Conservation (phyloP, 257 asterid species). For the Nicotiana noctiflora region DNA sequence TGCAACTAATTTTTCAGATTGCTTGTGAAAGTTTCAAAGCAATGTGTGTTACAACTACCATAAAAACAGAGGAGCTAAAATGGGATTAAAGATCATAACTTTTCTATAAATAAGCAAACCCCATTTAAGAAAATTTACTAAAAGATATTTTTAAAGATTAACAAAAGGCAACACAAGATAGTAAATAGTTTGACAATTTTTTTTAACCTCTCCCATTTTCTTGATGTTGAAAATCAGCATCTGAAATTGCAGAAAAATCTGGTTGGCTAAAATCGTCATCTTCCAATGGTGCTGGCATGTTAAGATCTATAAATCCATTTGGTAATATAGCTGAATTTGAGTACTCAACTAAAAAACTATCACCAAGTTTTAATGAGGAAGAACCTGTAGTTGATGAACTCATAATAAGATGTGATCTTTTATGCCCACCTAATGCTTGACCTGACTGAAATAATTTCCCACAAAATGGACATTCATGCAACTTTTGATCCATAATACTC, state of each 20-base stretch:
- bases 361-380: not conserved
- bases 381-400: slow-evolving; percentile 13
- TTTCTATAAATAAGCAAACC: not conserved
- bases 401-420: slow-evolving; percentile 37
- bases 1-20: slow-evolving; percentile 10
- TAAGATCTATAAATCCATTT: slow-evolving; percentile 30
- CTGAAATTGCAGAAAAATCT: slow-evolving; percentile 18
- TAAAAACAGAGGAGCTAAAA: slow-evolving; percentile 3
- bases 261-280: slow-evolving; percentile 18
- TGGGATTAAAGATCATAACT: not conserved
- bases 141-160: not conserved
- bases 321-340: slow-evolving; percentile 13
- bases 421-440: slow-evolving; percentile 71
- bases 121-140: not conserved
- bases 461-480: slow-evolving; percentile 48
- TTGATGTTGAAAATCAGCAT: slow-evolving; percentile 4
- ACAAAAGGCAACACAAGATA: not conserved
- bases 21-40: slow-evolving; percentile 8
- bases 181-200: not conserved
- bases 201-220: not conserved
- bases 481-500: not conserved
- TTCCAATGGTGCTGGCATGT: slow-evolving; percentile 39
- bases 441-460: slow-evolving; percentile 45
- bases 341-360: not conserved
- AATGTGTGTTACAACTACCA: slow-evolving; percentile 12